Conservation (phyloP, 2,329 filamentous ascomycete genomes). For the Sporothrix curviconia region DNA sequence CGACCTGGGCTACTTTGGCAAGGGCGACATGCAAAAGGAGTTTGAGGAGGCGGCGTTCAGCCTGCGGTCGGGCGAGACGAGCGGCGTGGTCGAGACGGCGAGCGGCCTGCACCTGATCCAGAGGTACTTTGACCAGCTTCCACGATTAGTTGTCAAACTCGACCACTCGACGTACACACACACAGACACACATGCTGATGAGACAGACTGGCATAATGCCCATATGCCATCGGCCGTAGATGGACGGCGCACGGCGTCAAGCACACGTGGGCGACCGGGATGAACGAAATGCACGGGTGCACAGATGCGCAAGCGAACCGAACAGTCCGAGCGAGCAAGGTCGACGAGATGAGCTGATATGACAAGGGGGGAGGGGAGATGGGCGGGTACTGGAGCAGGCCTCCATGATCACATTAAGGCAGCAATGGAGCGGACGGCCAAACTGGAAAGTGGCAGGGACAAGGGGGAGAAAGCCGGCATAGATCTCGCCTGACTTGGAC, state of each 20-base stretch:
- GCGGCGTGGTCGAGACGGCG: slow-evolving; percentile 80
- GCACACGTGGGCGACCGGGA: neutral
- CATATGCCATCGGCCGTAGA: neutral
- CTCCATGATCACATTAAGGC: no score
- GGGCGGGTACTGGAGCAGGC: no score
- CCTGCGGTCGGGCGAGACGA: slow-evolving; percentile 81
- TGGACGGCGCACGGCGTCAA: neutral
- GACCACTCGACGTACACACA: neutral
- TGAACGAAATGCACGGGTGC: no score
- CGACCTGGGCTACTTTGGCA: slow-evolving; percentile 90
- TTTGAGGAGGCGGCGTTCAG: slow-evolving; percentile 94
- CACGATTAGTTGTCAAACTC: neutral
- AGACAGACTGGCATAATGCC: neutral
- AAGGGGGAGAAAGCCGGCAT: no score
- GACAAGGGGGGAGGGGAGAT: no score
- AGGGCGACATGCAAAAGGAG: slow-evolving; percentile 96
- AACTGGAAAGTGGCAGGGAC: no score
- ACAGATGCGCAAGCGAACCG: neutral
- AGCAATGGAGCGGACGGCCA: no score
- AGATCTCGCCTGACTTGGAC: no score
- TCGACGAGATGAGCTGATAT: no score
- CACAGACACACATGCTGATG: no score
- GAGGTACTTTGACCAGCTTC: slow-evolving; percentile 49
- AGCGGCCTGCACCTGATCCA: slow-evolving; percentile 95
- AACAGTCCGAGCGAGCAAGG: neutral